Conservation (phyloP, 208 protist species). For the Leptomonas pyrrhocoris region DNA sequence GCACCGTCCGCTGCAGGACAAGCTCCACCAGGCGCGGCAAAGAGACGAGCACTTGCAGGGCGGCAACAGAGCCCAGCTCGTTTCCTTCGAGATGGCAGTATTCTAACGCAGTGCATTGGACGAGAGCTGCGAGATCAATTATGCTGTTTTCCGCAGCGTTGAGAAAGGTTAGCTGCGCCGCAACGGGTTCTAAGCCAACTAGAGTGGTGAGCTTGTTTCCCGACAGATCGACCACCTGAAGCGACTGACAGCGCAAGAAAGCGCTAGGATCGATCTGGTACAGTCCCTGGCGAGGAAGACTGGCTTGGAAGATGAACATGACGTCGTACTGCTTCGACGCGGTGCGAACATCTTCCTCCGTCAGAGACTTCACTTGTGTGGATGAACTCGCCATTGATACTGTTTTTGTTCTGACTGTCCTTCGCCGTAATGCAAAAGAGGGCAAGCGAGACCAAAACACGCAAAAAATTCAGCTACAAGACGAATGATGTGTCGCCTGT, state of each 20-base stretch:
- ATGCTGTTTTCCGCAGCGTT: constrained; percentile 78
- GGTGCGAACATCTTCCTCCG: constrained; percentile 43
- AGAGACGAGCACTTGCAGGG: constrained; percentile 41
- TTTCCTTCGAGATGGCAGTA: constrained; percentile 71
- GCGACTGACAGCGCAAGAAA: constrained; percentile 39
- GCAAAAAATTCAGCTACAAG: too few species aligned
- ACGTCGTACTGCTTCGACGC: constrained; percentile 75
- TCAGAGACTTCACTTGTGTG: constrained; percentile 20
- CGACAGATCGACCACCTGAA: constrained; percentile 67
- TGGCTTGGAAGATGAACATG: constrained; percentile 41
- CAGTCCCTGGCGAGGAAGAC: constrained; percentile 30
- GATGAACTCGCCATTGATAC: not conserved
- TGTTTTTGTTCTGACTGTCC: not conserved
- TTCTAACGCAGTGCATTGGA: constrained; percentile 35
- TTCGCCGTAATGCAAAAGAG: not conserved
- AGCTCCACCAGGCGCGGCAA: constrained; percentile 53
- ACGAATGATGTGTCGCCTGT: too few species aligned
- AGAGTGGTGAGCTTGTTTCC: constrained; percentile 67
- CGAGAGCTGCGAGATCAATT: constrained; percentile 40
- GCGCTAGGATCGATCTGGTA: constrained; percentile 35
- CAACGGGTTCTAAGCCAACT: constrained; percentile 50
- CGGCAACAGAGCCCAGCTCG: constrained; percentile 37
- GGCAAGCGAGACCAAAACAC: too few species aligned
- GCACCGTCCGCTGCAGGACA: constrained; percentile 44
- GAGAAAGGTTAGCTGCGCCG: constrained; percentile 54